Evolutionary conservation across 441 rosid genomes (phyloP), one percentile per base, ranked within the genome.

Genomic region (Pelargonium citronellum): DNA sequence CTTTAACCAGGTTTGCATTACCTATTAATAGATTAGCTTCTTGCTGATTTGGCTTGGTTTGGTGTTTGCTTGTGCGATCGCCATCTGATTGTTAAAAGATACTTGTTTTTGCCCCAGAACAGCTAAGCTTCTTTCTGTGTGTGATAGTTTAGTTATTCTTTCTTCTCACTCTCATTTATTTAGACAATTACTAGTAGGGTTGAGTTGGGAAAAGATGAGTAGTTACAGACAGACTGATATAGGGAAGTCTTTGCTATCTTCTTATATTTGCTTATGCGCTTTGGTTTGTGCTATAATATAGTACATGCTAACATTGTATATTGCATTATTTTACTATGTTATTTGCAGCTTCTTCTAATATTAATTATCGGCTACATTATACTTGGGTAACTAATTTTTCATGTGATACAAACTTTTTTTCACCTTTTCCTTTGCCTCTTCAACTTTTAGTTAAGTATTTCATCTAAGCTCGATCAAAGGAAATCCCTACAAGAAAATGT

Each of bases 401-500:
- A 39, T 39, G 43, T 39, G 43, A 39, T 39, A 39, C 43, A 39
- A 39, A 34, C 39, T 34, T 6, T 39, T 46, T 46, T 10, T 46
- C 13, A 44, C 13, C n/a, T 46, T 46, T 46, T 46, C n/a, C 51
- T 46, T 46, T 46, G 51, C n/a, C 51, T 46, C n/a, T 46, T 46
- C 51, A 46, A 9, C 51, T 3, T 11, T 12, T 46, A 46, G 12
- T 46, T 46, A 46, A 39, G 5, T 46, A 9, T 46, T 34, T 64
- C 37, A 64, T 64, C 7, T 64, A n/a, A 41, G 66, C 7, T 64
- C 2, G 47, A 15, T 27, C 41, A 34, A 62, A 62, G 34, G 7
- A n/a, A 62, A 62, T 62, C n/a, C 66, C 13, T 24, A 60, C 5
- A 20, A 60, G 64, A 60, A 22, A 62, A 61, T 61, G n/a, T 5